A percentile compares a stretch with the other conserved stretches of the same genome.
phyloP scores from a whole-genome alignment of 202 grass and related monocot genomes.

The Schoenoplectus triqueter region DNA sequence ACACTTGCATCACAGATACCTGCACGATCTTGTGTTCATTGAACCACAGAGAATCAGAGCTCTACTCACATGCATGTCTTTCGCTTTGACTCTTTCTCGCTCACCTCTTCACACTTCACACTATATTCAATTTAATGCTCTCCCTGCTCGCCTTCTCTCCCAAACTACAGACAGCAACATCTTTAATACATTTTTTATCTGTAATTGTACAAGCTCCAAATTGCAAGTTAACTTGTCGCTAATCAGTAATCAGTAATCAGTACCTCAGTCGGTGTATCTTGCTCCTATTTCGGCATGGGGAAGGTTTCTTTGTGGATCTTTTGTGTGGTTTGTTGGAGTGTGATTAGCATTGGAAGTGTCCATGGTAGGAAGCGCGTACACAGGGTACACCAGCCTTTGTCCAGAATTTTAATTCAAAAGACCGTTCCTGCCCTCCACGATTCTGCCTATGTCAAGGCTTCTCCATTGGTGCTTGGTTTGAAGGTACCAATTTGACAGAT shows the following conservation, averaged over 20 bases:
- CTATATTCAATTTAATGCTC: neutral
- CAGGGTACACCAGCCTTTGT: conserved; percentile 62
- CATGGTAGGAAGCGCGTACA: conserved; percentile 25
- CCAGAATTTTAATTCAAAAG: conserved; percentile 75
- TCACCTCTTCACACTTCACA: neutral
- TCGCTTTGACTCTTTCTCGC: neutral
- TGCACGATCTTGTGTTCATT: no score
- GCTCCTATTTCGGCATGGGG: neutral
- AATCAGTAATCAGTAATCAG: neutral
- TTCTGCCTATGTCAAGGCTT: conserved; percentile 60
- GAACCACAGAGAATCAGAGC: no score
- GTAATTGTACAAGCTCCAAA: neutral
- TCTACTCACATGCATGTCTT: no score
- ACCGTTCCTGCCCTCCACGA: conserved; percentile 48
- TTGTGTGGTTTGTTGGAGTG: conserved; percentile 13
- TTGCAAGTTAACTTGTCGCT: neutral
- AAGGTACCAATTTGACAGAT: conserved; percentile 45
- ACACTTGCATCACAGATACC: no score
- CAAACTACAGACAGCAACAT: neutral
- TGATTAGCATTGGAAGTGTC: conserved; percentile 4
- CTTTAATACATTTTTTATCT: neutral
- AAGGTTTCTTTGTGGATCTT: neutral
- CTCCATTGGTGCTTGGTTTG: conserved; percentile 65
- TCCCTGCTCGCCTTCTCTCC: neutral
- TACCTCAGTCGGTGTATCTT: neutral